Evolutionary conservation across 495 filamentous ascomycete genomes (phyloP).

Genomic region (Xylaria venustula): DNA sequence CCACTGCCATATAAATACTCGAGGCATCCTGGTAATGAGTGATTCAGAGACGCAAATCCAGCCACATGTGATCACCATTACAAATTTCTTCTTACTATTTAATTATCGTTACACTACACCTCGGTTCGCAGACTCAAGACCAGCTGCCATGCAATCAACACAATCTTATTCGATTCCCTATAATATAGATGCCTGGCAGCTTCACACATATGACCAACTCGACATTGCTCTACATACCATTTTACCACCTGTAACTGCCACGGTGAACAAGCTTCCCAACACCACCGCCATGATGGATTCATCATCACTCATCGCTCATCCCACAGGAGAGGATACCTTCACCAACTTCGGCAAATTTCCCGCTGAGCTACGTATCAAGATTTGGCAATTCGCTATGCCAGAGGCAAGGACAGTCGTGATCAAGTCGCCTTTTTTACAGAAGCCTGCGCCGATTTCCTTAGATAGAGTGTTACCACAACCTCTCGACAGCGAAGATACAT

Average conservation of each 20-base stretch:
- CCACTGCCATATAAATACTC: neutral
- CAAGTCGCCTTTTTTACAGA: conserved; percentile 23
- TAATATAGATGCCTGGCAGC: conserved; percentile 23
- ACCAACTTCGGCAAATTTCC: conserved; percentile 41
- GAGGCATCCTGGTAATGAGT: neutral
- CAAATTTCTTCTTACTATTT: conserved; percentile 1
- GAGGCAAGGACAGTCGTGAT: conserved; percentile 23
- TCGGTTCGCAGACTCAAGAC: neutral
- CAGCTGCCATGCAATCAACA: conserved; percentile 15
- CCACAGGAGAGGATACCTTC: conserved; percentile 28
- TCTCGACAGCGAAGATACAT: conserved; percentile 17
- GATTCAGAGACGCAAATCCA: too few species aligned
- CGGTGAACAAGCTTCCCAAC: conserved; percentile 20
- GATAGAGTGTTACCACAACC: conserved; percentile 20
- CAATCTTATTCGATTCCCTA: conserved; percentile 6
- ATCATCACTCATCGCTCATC: conserved; percentile 11
- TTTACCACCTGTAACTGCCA: conserved; percentile 20
- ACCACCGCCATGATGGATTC: conserved; percentile 22
- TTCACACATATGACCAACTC: conserved; percentile 21
- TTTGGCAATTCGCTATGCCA: conserved; percentile 37
- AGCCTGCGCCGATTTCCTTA: conserved; percentile 18
- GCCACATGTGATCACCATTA: conserved; percentile 8
- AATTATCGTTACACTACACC: conserved; percentile 3
- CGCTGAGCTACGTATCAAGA: conserved; percentile 45
- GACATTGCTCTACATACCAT: conserved; percentile 17